A percentile compares a stretch with the other conserved stretches of the same genome.
Evolutionary conservation across 805 yeast species (phyloP).

Genomic region (Candida xyloterini): DNA sequence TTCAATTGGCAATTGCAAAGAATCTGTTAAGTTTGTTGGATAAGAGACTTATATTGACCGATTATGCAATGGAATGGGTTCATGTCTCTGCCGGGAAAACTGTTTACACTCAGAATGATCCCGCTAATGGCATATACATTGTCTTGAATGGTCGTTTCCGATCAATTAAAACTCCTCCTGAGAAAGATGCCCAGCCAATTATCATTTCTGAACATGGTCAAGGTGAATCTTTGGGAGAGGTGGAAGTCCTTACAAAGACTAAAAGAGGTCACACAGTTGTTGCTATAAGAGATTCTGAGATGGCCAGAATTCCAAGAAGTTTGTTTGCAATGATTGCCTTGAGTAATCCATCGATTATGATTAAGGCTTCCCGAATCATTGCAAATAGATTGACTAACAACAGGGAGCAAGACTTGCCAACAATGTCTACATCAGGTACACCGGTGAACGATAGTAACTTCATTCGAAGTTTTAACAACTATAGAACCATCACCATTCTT

Average conservation of each 20-base stretch:
- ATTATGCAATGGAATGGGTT: slow-evolving; percentile 93
- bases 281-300: slow-evolving; percentile 90
- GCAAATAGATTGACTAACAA: slow-evolving; percentile 50
- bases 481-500: slow-evolving; percentile 78
- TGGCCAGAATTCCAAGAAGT: slow-evolving; percentile 88
- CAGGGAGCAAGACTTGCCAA: slow-evolving; percentile 14
- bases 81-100: slow-evolving; percentile 84
- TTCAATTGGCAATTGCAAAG: slow-evolving; percentile 76
- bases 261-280: slow-evolving; percentile 66
- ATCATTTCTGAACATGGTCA: slow-evolving; percentile 78
- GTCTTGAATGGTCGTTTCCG: slow-evolving; percentile 87
- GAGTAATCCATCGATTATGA: slow-evolving; percentile 86
- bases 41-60: slow-evolving; percentile 66
- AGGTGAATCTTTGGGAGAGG: slow-evolving; percentile 93
- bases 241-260: slow-evolving; percentile 84
- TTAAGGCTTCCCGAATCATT: slow-evolving; percentile 82
- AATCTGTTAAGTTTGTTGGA: slow-evolving; percentile 66
- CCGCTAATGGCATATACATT: slow-evolving; percentile 87
- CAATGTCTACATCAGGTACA: slow-evolving; percentile 21
- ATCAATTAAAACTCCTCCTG: slow-evolving; percentile 41
- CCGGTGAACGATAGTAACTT: slow-evolving; percentile 33
- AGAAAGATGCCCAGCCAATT: slow-evolving; percentile 11
- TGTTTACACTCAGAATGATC: slow-evolving; percentile 76
- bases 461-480: slow-evolving; percentile 43
- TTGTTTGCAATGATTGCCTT: slow-evolving; percentile 81